phyloP scores from a whole-genome alignment of 306 rosid species.

The Fragaria nilgerrensis region DNA sequence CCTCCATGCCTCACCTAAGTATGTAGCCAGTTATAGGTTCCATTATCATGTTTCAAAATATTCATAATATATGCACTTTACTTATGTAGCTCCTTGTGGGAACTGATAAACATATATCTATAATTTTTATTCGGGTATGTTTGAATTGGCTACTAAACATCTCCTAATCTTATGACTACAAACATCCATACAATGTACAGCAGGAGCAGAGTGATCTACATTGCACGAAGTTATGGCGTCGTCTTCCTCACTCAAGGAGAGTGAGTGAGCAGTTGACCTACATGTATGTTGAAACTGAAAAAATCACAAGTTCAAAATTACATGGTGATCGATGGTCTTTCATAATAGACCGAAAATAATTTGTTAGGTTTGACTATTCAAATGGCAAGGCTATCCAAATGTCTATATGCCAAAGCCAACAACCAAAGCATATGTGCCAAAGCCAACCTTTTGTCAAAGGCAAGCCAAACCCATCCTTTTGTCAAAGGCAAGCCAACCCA shows the following conservation, averaged over 20 bases:
- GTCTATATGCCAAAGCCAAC: slow-evolving; percentile 32
- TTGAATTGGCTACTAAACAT: neutral
- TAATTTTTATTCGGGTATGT: neutral
- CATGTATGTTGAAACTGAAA: no score
- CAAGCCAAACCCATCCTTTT: slow-evolving; percentile 29
- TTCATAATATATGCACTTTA: neutral
- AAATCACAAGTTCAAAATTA: no score
- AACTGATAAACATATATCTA: neutral
- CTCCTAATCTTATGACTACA: neutral
- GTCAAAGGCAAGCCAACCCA: no score
- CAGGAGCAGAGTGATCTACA: neutral
- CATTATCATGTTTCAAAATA: neutral
- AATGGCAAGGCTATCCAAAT: no score
- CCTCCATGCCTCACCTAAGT: slow-evolving; percentile 20
- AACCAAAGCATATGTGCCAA: slow-evolving; percentile 79
- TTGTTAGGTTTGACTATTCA: no score
- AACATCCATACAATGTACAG: neutral
- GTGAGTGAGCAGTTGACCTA: neutral
- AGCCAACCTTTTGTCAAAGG: slow-evolving; percentile 27
- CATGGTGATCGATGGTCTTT: no score
- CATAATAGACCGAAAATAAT: no score
- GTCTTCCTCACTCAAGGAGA: neutral
- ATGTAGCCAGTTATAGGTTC: neutral
- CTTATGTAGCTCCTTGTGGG: neutral
- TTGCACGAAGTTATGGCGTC: no score